Evolutionary conservation across 2,329 filamentous ascomycete species (phyloP), one percentile per base, ranked within the genome.

Genomic region (Pochonia chlamydosporia): DNA sequence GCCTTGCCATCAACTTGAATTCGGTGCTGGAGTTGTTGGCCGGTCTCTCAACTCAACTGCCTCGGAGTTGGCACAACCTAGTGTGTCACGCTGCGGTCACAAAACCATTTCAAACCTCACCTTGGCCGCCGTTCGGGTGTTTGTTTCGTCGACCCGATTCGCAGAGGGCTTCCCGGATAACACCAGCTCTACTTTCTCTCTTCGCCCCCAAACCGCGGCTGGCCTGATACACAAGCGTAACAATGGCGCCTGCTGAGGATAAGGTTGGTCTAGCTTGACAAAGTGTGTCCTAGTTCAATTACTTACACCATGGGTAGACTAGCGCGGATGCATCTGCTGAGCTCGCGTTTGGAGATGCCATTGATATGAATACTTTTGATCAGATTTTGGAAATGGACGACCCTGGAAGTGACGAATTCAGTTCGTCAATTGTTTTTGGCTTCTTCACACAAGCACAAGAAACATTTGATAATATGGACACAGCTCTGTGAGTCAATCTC

Each of bases 351-450:
- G 83, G 81, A 50, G 87, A 93, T 55, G 76, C 77, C 63, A 84
- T 99, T 68, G 92, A 97, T 66, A 71, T 75, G 51, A 65, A 69
- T 47, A 95, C 90, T 48, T 99, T 99, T 60, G 83, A 85, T 59
- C 93, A 97, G 74, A 97, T 99, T 64, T 81, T 97, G 53, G 93
- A 97, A 69, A 96, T 99, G 92, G 93, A 99, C 66, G 93, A 97
- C 54, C 87, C 88, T 54, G 81, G 84, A 10, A 87, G 92, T 54
- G 79, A 84, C 58, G 89, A 96, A 42, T 97, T 97, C 75, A 95
- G 87, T 70, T 81, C 76, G 59, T 85, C 86, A 51, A 91, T 99
- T 55, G 91, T 97, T 42, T 85, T 82, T 63, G 89, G 89, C 52
- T 99, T 96, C 73, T 95, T 97, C 57, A 84, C 89, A 16, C 93